Evolutionary conservation across 2,329 filamentous ascomycete species (phyloP).

Genomic region (Phyllosticta citriasiana): DNA sequence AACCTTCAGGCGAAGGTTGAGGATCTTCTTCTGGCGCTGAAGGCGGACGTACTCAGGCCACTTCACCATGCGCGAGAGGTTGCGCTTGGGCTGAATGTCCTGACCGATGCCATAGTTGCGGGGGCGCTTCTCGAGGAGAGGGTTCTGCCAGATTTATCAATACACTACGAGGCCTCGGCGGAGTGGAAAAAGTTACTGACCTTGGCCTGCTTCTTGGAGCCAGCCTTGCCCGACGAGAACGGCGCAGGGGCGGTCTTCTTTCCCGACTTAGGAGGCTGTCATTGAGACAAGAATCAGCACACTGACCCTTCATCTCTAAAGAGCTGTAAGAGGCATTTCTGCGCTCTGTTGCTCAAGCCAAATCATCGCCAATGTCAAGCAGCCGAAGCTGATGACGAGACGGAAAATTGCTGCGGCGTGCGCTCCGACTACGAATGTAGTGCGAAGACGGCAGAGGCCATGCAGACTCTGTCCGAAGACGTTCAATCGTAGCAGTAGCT

Average conservation of each 20-base stretch:
- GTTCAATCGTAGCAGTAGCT: background rate
- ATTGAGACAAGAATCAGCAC: slow-evolving; percentile 99
- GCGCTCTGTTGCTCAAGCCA: slow-evolving; percentile 9
- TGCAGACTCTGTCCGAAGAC: slow-evolving; percentile 1
- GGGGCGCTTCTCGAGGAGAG: slow-evolving; percentile 94
- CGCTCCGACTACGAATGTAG: background rate
- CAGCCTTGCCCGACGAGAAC: slow-evolving; percentile 89
- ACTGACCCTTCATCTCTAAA: slow-evolving; percentile 26
- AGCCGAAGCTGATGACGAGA: slow-evolving; percentile 1
- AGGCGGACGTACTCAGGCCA: slow-evolving; percentile 98
- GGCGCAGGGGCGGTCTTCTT: slow-evolving; percentile 98
- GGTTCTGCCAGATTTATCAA: slow-evolving; percentile 58
- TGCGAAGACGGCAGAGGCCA: slow-evolving; percentile 1
- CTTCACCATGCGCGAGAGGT: slow-evolving; percentile 77
- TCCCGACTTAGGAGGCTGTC: slow-evolving; percentile 93
- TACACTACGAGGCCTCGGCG: background rate
- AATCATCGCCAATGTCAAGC: slow-evolving; percentile 7
- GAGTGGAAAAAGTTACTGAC: slow-evolving; percentile 45
- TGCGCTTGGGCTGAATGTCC: slow-evolving; percentile 94
- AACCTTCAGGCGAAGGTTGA: slow-evolving; percentile 97
- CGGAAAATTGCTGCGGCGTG: slow-evolving; percentile 10
- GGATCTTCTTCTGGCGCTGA: slow-evolving; percentile 87
- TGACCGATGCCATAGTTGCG: slow-evolving; percentile 98
- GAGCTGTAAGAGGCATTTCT: slow-evolving; percentile 5
- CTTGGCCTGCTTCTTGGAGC: slow-evolving; percentile 91